Evolutionary conservation across 2,329 filamentous ascomycete genomes (phyloP).

Genomic region (Pestalotiopsis sp.): DNA sequence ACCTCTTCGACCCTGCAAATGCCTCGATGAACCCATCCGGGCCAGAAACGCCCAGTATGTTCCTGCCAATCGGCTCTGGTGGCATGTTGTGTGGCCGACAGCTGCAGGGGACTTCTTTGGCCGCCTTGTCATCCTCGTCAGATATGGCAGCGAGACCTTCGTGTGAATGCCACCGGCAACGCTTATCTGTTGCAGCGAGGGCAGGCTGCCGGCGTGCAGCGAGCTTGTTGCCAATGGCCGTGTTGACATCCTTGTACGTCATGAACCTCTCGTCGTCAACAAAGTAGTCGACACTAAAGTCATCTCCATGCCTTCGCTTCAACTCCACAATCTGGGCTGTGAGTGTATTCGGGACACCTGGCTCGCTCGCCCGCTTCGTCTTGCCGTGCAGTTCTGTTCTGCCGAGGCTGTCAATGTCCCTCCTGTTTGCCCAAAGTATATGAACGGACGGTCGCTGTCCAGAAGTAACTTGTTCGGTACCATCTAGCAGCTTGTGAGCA

Average conservation of each 20-base stretch:
- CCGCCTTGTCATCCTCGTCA: conserved; percentile 26
- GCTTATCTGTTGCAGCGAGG: conserved; percentile 12
- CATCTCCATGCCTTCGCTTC: conserved; percentile 56
- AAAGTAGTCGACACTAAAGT: conserved; percentile 71
- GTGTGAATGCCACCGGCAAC: conserved; percentile 31
- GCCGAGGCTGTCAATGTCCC: conserved; percentile 65
- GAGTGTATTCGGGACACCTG: conserved; percentile 20
- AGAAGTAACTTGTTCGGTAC: conserved; percentile 23
- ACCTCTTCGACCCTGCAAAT: conserved; percentile 80
- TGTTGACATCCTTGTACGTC: conserved; percentile 49
- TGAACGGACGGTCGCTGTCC: conserved; percentile 53
- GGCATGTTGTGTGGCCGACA: conserved; percentile 26
- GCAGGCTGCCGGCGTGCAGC: not conserved
- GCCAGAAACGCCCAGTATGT: conserved; percentile 82
- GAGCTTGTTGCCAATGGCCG: conserved; percentile 28
- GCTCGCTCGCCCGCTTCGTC: conserved; percentile 11
- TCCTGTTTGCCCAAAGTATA: conserved; percentile 82
- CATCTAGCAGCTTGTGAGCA: conserved; percentile 62
- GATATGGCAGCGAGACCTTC: conserved; percentile 22
- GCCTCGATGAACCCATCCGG: conserved; percentile 86
- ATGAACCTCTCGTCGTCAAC: conserved; percentile 83
- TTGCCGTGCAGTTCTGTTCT: conserved; percentile 52
- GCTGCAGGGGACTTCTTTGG: conserved; percentile 19
- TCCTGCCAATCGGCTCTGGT: conserved; percentile 33
- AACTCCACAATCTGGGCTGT: conserved; percentile 62